Evolutionary conservation across 371 early-diverging fungal species (phyloP), one percentile per base, ranked within the genome.

Genomic region (Apophysomyces variabilis): DNA sequence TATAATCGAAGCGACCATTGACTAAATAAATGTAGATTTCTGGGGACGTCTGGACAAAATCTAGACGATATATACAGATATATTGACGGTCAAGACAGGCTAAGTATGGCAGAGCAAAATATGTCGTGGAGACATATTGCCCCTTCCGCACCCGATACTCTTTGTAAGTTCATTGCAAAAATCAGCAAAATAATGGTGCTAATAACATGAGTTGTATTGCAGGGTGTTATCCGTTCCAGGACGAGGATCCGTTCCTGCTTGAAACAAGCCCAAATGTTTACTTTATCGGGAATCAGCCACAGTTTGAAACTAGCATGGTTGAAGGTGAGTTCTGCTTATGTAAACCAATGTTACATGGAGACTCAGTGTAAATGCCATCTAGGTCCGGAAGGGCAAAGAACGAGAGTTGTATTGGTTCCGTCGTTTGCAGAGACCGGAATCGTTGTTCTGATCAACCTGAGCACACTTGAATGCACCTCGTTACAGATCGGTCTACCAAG

Each of bases 121-220:
- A 68, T 97, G 60, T 70, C 69, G 16, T 95, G 96, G 94, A 80
- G 90, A 18, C 95, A 95, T 61, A 75, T 96, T 21, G 95, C 95
- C 8, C 98, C 98, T 0, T 89, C 95, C 9, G 90, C 94, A 0
- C 98, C 98, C 0, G 98, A 98, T 76, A 96, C 97, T 4, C 78
- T 97, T 41, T 94, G 92, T 91, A 81, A 68, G 85, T 71, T 4
- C 26, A 16, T 12, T 38, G 13, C 6, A 4, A 38, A 12, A 8
- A n/a, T 26, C 3, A 26, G 32, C 7, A 13, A n/a, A 14, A 41
- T 16, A 37, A 47, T 4, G 9, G 1, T 14, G 38, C 7, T 12
- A 61, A 4, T 14, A 13, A 44, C 36, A 12, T 60, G 32, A 13
- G 57, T 43, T 4, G 32, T 26, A 26, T 38, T 35, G 14, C 60